These are phyloP conservation scores for Trichomonascaceae sp. DNA, from an alignment of 1,139 yeast species.

Conservation along the genomic window DNA sequence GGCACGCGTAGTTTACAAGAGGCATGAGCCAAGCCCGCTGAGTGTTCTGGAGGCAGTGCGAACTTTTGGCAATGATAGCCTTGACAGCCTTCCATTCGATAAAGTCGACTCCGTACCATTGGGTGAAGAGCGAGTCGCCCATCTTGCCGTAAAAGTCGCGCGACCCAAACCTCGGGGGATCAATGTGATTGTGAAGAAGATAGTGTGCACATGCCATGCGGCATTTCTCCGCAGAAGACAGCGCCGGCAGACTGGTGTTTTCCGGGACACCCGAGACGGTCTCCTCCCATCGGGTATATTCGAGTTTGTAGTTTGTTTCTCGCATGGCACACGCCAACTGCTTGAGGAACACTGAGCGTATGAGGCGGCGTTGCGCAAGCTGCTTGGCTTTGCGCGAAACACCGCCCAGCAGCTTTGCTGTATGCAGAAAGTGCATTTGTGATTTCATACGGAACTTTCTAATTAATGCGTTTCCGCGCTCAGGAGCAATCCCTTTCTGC, in stretches of 20 bases:
- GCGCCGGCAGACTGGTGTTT: too few species aligned
- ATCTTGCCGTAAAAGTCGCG: conserved; percentile 10
- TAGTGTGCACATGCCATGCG: conserved; percentile 7
- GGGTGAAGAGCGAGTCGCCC: background rate
- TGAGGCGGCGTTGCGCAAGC: conserved; percentile 2
- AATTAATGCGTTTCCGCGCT: conserved; percentile 4
- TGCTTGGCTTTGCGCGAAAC: conserved; percentile 9
- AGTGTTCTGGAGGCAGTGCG: conserved; percentile 2
- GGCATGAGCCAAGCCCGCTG: conserved; percentile 6
- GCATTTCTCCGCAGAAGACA: too few species aligned
- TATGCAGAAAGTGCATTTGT: conserved; percentile 6
- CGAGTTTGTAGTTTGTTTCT: conserved; percentile 4
- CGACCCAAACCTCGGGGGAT: conserved; percentile 8
- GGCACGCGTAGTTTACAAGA: too few species aligned
- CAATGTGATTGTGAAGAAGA: conserved; percentile 4
- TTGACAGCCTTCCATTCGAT: conserved; percentile 3
- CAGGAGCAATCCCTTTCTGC: conserved; percentile 4
- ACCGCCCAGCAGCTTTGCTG: conserved; percentile 9
- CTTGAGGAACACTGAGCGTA: background rate
- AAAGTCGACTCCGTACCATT: conserved; percentile 9
- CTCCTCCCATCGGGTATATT: conserved; percentile 5
- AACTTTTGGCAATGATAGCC: conserved; percentile 1
- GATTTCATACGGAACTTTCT: conserved; percentile 3
- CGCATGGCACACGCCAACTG: background rate
- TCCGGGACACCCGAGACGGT: conserved; percentile 1